Percentiles rank a stretch among this genome's conserved stretches.
Evolutionary conservation across 2,329 filamentous ascomycete genomes (phyloP).

Genomic region (Ophiostoma perfectum): DNA sequence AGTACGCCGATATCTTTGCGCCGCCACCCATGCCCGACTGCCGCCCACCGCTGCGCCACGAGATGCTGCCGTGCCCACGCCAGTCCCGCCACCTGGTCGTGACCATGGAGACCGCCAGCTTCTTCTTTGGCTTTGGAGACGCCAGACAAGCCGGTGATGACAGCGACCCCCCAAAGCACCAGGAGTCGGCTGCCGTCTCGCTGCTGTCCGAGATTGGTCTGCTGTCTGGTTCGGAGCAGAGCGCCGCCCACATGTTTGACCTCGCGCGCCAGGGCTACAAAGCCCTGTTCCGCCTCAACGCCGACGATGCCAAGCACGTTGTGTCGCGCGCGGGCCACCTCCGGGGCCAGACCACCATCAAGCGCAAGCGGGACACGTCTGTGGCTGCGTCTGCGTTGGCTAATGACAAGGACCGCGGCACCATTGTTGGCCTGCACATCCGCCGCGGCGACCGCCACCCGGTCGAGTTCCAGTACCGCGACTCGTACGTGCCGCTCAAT

Average conservation of each 20-base stretch:
- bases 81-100: constrained; percentile 70
- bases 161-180: constrained; percentile 28
- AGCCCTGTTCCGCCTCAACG: constrained; percentile 63
- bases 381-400: constrained; percentile 22
- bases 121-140: constrained; percentile 46
- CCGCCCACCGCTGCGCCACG: constrained; percentile 63
- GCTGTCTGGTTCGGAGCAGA: neutral
- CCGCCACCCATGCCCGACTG: constrained; percentile 61
- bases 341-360: constrained; percentile 38
- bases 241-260: constrained; percentile 48
- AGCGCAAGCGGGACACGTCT: constrained; percentile 29
- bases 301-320: constrained; percentile 62
- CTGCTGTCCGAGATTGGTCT: constrained; percentile 8
- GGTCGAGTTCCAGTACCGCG: constrained; percentile 67
- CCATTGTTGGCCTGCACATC: constrained; percentile 67
- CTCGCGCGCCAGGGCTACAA: constrained; percentile 67
- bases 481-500: constrained; percentile 71
- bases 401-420: constrained; percentile 38
- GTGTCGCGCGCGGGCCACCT: constrained; percentile 53
- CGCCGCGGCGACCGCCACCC: constrained; percentile 76
- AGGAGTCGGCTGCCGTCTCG: neutral
- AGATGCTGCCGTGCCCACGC: constrained; percentile 75
- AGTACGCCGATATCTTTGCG: constrained; percentile 66
- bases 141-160: neutral
- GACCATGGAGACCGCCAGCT: constrained; percentile 60